phyloP scores from a whole-genome alignment of 257 asterid genomes.

The Gynochthodes officinalis region DNA sequence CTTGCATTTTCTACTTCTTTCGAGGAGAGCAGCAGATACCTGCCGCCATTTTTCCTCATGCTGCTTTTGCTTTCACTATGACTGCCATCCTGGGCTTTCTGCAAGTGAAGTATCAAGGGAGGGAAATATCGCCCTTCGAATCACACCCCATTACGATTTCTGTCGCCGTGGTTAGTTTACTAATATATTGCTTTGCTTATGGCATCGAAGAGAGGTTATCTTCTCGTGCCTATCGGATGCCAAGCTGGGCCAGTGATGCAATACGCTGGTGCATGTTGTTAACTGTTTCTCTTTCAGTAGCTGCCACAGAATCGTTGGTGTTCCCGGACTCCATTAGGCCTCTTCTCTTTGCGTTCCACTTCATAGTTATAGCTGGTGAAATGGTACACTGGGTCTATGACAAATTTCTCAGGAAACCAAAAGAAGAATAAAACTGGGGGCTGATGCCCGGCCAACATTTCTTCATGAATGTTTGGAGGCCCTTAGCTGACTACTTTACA shows the following conservation, averaged over 20 bases:
- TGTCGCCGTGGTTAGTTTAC: neutral
- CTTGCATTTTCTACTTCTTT: neutral
- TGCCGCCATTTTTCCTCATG: neutral
- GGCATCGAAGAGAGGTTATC: neutral
- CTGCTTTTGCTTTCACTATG: constrained; percentile 2
- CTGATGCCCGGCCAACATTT: neutral
- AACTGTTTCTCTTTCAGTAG: neutral
- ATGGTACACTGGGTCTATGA: neutral
- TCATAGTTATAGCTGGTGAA: neutral
- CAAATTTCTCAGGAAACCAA: neutral
- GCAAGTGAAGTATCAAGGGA: constrained; percentile 14
- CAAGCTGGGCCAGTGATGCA: neutral
- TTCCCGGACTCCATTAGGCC: neutral
- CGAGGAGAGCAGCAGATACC: neutral
- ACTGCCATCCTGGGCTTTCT: neutral
- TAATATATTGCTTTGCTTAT: neutral
- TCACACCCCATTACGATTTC: neutral
- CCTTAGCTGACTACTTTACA: neutral
- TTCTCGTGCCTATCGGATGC: neutral
- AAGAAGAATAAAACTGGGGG: neutral
- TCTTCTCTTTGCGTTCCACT: neutral
- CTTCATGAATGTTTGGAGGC: neutral
- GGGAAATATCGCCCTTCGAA: constrained; percentile 5
- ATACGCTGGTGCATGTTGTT: constrained; percentile 3
- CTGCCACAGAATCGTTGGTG: neutral